Percentiles rank a stretch among this genome's conserved stretches.
phyloP scores from a whole-genome alignment of 1,284 basidiomycete species.

The Microbotryum silenes-acaulis region DNA sequence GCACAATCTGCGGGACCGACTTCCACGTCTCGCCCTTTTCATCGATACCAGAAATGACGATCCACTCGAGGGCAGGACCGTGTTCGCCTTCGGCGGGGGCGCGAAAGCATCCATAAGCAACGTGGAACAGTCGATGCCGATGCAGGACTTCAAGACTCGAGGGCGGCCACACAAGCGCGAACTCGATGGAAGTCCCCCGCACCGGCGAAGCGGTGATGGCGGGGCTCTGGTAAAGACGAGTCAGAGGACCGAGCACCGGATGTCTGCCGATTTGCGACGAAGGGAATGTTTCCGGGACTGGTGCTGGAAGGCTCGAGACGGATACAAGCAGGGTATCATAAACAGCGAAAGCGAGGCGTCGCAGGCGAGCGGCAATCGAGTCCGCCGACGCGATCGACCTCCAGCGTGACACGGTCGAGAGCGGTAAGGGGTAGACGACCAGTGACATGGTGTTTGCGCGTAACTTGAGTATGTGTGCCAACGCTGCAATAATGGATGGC shows the following conservation, averaged over 20 bases:
- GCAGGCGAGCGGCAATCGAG: constrained; percentile 43
- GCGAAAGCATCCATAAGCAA: constrained; percentile 50
- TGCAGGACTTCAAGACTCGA: constrained; percentile 60
- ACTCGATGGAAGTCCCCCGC: constrained; percentile 41
- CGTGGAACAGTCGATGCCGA: constrained; percentile 60
- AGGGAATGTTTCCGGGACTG: constrained; percentile 42
- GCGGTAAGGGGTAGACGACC: constrained; percentile 62
- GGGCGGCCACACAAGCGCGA: constrained; percentile 46
- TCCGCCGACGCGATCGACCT: constrained; percentile 41
- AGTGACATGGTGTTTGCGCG: constrained; percentile 33
- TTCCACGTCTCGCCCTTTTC: constrained; percentile 61
- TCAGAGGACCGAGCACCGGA: constrained; percentile 2
- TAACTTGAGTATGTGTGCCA: constrained; percentile 18
- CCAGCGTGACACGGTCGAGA: constrained; percentile 50
- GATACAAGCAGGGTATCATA: constrained; percentile 61
- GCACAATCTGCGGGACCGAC: constrained; percentile 16
- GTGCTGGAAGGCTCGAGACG: constrained; percentile 51
- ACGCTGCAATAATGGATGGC: constrained; percentile 46
- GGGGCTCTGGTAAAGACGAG: constrained; percentile 17
- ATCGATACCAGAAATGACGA: constrained; percentile 53
- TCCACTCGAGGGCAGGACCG: constrained; percentile 15
- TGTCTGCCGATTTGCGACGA: constrained; percentile 2
- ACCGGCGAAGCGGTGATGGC: constrained; percentile 16
- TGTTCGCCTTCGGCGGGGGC: not conserved
- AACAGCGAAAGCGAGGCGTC: constrained; percentile 52